Evolutionary conservation across 225 moss, liverwort and hornwort genomes (phyloP), one percentile per base, ranked within the genome.

Genomic region (Anthoceros angustus): DNA sequence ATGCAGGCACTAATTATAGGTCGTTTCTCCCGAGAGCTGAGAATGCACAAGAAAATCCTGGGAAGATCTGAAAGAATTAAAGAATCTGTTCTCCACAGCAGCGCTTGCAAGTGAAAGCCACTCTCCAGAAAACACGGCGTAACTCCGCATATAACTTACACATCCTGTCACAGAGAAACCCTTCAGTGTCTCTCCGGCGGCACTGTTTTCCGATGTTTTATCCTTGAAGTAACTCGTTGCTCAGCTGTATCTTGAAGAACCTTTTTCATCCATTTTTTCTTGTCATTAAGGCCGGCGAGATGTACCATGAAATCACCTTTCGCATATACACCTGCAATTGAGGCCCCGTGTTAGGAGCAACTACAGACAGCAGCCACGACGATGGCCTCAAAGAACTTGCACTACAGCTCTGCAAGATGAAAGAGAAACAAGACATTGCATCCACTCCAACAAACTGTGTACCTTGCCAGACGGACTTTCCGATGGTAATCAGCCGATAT

Each of bases 301-400:
- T 98, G 95, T 48, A 98, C 88, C 95, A 98, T 98, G 64, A 98
- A 98, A 67, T 98, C 95, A 72, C 95, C 92, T 62, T 73, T 84
- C 25, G 95, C 87, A 77, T 98, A 92, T 18, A 98, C 95, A 73
- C 95, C 95, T 98, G 82, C 75, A 74, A 62, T 60, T 39, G 61
- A 63, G 62, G 55, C 55, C 18, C 23, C n/a, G 18, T 20, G n/a
- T 55, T 55, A 7, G 32, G 32, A 32, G 4, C 4, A 4, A 32
- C 32, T 32, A 32, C 32, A 32, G 32, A 32, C 32, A 1, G 32
- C 32, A 32, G 32, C 32, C 32, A 32, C 4, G 32, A 32, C 32
- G 2, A 32, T 32, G 32, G 32, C 32, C 69, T 62, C 42, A 25
- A 66, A 67, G 16, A 79, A 69, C 39, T 10, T 61, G 24, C 16